Base-by-base conservation (phyloP, 352 stramenopile genomes). In the Lagenidium sp. region DNA sequence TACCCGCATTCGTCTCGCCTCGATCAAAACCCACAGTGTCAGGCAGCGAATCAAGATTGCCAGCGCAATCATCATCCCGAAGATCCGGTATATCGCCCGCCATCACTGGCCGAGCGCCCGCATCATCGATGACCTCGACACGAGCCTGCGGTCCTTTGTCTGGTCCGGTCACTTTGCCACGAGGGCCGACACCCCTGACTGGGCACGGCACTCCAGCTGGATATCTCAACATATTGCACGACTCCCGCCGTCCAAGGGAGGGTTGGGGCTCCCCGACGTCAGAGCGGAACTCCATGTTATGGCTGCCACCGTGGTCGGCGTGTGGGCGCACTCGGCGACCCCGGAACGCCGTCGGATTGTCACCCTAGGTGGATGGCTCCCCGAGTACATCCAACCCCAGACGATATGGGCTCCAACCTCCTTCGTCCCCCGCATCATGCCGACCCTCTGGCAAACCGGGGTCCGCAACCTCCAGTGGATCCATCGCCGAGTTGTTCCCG, bases 51-150 rank as follows among this genome's bases (percentile, higher is more conserved):
- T 35, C 6, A 3, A 6, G 18, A 3, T 55, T 1, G 47, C 28
- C 0, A 15, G 40, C 1, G 47, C 47, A 8, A 39, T 55, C 1
- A 20, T 44, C n/a, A 19, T 55, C 6, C 47, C 40, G 1, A 55
- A 55, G 21, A 5, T 44, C 7, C 47, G 47, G 0, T 55, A 40
- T 18, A 28, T 55, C 18, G 40, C 39, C 3, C 20, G 40, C 0
- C 47, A 55, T 21, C 31, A 40, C 21, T 55, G 47, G 47, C 47
- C 47, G 5, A 34, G 31, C 2, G 11, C 1, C 2, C 12, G 18
- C 4, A 6, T 13, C 19, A 23, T 36, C 2, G 2, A 24, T 0
- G 37, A 47, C 1, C 11, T 47, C 2, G 46, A 54, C n/a, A 6
- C 3, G 8, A 7, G 28, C 15, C 16, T 54, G 1, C 23, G 38